A percentile compares a stretch with the other conserved stretches of the same genome.
These are phyloP conservation scores for Lanzia echinophila DNA, from an alignment of 2,329 filamentous ascomycete species.

Conservation along the genomic window DNA sequence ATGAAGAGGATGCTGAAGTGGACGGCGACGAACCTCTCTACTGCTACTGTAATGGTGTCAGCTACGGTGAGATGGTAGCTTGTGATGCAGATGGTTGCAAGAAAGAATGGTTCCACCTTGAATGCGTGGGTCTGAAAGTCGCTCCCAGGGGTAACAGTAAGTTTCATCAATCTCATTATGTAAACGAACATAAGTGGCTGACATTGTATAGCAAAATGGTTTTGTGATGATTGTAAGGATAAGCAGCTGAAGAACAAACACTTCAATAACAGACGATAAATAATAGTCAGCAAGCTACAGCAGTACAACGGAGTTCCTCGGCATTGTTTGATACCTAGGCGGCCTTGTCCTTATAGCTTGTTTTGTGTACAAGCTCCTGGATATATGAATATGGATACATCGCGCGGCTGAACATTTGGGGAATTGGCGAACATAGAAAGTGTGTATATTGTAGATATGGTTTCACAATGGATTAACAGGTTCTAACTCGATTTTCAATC, in stretches of 20 bases:
- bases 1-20: constrained; percentile 52
- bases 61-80: constrained; percentile 79
- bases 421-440: no score
- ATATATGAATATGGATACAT: background rate
- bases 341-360: background rate
- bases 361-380: background rate
- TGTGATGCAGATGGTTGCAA: constrained; percentile 69
- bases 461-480: no score
- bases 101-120: constrained; percentile 78
- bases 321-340: constrained; percentile 7
- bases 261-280: constrained; percentile 21
- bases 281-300: background rate
- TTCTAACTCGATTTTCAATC: no score
- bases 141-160: constrained; percentile 56
- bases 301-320: constrained; percentile 7
- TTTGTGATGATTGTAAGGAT: constrained; percentile 29
- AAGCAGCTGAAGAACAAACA: constrained; percentile 22
- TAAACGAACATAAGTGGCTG: background rate
- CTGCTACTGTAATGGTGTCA: constrained; percentile 74
- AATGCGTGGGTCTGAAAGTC: constrained; percentile 72
- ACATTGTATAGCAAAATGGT: constrained; percentile 27
- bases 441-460: no score
- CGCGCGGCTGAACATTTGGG: background rate
- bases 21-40: constrained; percentile 68
- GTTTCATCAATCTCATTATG: constrained; percentile 1